phyloP scores from a whole-genome alignment of 768 basidiomycete genomes.

The Tulasnella sp. region DNA sequence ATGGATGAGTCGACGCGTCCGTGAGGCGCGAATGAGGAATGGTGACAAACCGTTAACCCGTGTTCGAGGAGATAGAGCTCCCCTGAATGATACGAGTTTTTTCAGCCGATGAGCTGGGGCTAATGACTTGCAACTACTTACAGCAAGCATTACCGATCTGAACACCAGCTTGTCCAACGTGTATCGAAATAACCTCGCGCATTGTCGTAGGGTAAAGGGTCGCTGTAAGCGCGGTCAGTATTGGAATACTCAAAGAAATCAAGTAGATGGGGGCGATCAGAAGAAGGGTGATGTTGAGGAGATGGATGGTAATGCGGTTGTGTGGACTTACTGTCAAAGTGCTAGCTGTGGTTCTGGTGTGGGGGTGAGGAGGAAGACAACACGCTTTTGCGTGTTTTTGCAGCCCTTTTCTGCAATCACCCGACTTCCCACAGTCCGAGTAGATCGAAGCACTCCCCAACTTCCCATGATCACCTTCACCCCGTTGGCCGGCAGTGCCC shows the following conservation, averaged over 20 bases:
- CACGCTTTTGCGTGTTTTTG: slow-evolving; percentile 15
- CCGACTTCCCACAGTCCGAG: slow-evolving; percentile 9
- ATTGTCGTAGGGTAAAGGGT: slow-evolving; percentile 21
- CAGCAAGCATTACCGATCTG: slow-evolving; percentile 90
- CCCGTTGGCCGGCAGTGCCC: slow-evolving; percentile 75
- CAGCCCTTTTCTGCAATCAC: slow-evolving; percentile 9
- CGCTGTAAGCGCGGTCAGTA: slow-evolving; percentile 8
- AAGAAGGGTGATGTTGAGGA: background rate
- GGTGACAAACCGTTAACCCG: slow-evolving; percentile 64
- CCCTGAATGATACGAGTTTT: slow-evolving; percentile 42
- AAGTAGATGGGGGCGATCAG: slow-evolving; percentile 1
- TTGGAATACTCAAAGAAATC: background rate
- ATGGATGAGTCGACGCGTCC: slow-evolving; percentile 21
- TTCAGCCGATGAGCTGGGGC: slow-evolving; percentile 26
- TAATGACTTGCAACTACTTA: slow-evolving; percentile 53
- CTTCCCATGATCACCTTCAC: slow-evolving; percentile 85
- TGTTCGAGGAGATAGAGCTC: slow-evolving; percentile 99
- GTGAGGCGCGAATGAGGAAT: background rate
- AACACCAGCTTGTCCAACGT: slow-evolving; percentile 94
- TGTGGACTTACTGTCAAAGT: slow-evolving; percentile 12
- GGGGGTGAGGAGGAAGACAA: slow-evolving; percentile 9
- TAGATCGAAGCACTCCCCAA: background rate
- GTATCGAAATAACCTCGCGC: slow-evolving; percentile 81
- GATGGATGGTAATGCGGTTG: background rate
- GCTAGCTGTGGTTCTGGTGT: background rate